Evolutionary conservation across 495 filamentous ascomycete species (phyloP).

Genomic region (Daldinia grandis): DNA sequence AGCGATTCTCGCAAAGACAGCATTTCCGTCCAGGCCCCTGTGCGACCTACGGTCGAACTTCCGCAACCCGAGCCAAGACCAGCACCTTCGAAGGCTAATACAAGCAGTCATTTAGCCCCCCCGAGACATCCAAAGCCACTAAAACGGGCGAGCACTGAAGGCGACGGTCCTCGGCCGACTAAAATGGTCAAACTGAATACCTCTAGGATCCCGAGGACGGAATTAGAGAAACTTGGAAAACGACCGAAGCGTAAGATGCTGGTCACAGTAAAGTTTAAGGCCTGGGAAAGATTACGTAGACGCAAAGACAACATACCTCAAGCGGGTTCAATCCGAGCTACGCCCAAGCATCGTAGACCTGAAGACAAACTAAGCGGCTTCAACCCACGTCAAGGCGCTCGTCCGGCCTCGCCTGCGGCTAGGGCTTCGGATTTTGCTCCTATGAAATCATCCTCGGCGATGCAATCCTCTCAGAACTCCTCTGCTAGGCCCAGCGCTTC

Average conservation of each 20-base stretch:
- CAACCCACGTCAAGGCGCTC: conserved; percentile 15
- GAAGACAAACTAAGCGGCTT: conserved; percentile 17
- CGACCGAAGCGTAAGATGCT: conserved; percentile 12
- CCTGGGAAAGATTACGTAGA: conserved; percentile 38
- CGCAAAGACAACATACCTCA: conserved; percentile 19
- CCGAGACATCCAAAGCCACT: conserved; percentile 31
- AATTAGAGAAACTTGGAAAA: conserved; percentile 28
- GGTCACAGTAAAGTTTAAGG: conserved; percentile 38
- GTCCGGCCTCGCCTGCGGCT: conserved; percentile 13
- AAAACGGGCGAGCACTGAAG: conserved; percentile 42
- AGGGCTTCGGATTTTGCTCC: conserved; percentile 29
- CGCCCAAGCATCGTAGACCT: conserved; percentile 28
- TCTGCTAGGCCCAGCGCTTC: neutral
- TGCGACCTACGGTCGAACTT: conserved; percentile 38
- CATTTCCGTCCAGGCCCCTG: conserved; percentile 40
- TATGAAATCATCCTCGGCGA: conserved; percentile 6
- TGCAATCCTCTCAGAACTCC: conserved; percentile 5
- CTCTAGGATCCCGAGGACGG: conserved; percentile 31
- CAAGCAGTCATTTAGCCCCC: conserved; percentile 25
- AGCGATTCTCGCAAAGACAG: conserved; percentile 35
- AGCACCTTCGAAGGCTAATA: conserved; percentile 33
- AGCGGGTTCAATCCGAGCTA: conserved; percentile 36
- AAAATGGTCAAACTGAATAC: conserved; percentile 50
- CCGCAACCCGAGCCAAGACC: conserved; percentile 32
- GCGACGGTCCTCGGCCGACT: conserved; percentile 46